Conservation (phyloP, 2,329 filamentous ascomycete species). For the Fusarium newnesense region DNA sequence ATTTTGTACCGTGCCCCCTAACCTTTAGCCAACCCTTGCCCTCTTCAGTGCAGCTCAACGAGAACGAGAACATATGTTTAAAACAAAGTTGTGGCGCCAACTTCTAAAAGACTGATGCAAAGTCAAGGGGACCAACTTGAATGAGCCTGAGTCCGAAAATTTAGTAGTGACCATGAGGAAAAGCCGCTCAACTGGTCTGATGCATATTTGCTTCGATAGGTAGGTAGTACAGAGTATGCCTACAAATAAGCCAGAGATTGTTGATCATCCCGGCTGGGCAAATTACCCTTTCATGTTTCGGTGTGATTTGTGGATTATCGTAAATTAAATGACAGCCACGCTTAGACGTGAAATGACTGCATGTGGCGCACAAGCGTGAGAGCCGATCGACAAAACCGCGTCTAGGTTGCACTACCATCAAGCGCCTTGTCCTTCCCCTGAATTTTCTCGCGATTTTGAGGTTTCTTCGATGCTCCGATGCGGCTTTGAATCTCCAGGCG, state of each 20-base stretch:
- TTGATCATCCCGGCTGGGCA: constrained; percentile 1
- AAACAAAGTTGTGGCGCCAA: constrained; percentile 6
- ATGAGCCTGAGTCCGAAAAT: constrained; percentile 12
- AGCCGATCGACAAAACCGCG: constrained; percentile 28
- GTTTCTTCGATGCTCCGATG: constrained; percentile 21
- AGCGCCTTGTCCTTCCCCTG: constrained; percentile 29
- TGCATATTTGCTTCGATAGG: constrained; percentile 1
- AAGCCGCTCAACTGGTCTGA: background rate
- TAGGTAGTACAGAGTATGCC: background rate
- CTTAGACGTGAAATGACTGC: background rate
- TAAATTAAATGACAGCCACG: constrained; percentile 4
- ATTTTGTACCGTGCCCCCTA: background rate
- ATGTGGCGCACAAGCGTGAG: constrained; percentile 32
- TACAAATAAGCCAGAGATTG: background rate
- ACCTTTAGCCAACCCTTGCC: background rate
- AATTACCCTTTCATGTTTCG: background rate
- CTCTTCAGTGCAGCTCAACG: background rate
- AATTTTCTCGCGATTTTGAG: constrained; percentile 25
- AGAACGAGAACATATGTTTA: constrained; percentile 1
- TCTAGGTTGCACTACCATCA: constrained; percentile 21
- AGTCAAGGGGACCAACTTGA: background rate
- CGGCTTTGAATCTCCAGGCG: constrained; percentile 29
- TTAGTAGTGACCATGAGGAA: background rate
- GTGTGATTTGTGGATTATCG: constrained; percentile 6
- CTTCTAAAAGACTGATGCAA: constrained; percentile 13